A percentile compares a stretch with the other conserved stretches of the same genome.
Conservation (phyloP, 805 yeast species). For the Candida sithepensis region DNA sequence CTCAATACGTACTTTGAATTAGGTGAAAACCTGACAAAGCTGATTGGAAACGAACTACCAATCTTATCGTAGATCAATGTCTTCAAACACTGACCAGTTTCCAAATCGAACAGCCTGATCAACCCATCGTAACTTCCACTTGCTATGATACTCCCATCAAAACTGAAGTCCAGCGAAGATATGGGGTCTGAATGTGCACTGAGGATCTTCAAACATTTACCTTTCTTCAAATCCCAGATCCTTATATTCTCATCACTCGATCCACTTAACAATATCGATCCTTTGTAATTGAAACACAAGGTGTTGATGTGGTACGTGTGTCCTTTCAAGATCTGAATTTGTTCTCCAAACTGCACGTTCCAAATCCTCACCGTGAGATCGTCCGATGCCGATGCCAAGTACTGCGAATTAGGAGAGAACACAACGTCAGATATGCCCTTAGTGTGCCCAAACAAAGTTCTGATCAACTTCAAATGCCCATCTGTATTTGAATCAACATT, state of each 20-base stretch:
- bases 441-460: slow-evolving; percentile 53
- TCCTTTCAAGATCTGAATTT: slow-evolving; percentile 54
- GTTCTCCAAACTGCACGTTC: slow-evolving; percentile 50
- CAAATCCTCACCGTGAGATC: slow-evolving; percentile 78
- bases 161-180: slow-evolving; percentile 66
- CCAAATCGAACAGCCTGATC: slow-evolving; percentile 82
- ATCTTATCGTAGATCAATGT: slow-evolving; percentile 80
- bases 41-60: slow-evolving; percentile 72
- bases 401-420: slow-evolving; percentile 72
- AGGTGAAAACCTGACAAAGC: slow-evolving; percentile 68
- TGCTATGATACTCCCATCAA: slow-evolving; percentile 76
- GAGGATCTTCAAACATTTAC: slow-evolving; percentile 68
- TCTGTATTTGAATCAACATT: slow-evolving; percentile 4
- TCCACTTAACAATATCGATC: slow-evolving; percentile 76
- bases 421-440: slow-evolving; percentile 70
- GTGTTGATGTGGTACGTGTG: slow-evolving; percentile 84
- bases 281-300: slow-evolving; percentile 66
- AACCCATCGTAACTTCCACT: slow-evolving; percentile 91
- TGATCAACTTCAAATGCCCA: slow-evolving; percentile 28
- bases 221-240: slow-evolving; percentile 80
- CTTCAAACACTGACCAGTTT: slow-evolving; percentile 86
- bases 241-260: slow-evolving; percentile 88
- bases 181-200: slow-evolving; percentile 95
- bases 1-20: slow-evolving; percentile 78
- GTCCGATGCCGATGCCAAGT: slow-evolving; percentile 82